Percentiles rank a stretch among this genome's conserved stretches.
Conservation (phyloP, 139 green algal species). For the Chlamydomonas schloesseri region DNA sequence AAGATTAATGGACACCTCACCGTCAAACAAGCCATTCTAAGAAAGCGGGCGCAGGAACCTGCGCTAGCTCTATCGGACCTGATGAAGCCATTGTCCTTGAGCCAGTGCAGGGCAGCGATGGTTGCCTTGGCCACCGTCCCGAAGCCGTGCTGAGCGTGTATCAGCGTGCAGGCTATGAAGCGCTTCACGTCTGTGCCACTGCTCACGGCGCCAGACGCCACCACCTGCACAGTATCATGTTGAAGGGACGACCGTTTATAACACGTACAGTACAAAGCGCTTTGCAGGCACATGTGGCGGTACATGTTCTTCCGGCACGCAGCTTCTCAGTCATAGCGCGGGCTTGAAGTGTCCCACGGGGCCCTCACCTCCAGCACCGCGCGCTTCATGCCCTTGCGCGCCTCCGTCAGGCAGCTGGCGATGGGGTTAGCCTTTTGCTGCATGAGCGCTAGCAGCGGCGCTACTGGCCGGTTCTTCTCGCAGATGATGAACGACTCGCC, state of each 20-base stretch:
- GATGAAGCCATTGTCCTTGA: conserved; percentile 70
- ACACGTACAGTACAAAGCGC: background rate
- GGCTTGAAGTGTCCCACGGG: no score
- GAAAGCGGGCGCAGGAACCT: no score
- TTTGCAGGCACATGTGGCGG: no score
- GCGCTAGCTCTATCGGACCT: no score
- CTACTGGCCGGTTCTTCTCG: conserved; percentile 6
- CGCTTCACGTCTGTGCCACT: conserved; percentile 73
- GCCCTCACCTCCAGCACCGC: conserved; percentile 79
- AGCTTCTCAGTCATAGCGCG: no score
- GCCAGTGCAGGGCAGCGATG: conserved; percentile 73
- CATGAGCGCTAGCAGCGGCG: conserved; percentile 58
- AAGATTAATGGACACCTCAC: no score
- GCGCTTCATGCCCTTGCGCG: conserved; percentile 81
- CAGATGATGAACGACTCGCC: conserved; percentile 72
- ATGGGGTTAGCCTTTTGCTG: conserved; percentile 57
- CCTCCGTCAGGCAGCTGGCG: conserved; percentile 77
- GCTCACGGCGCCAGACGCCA: conserved; percentile 75
- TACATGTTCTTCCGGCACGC: no score
- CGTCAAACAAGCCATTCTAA: no score
- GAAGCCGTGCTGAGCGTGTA: conserved; percentile 62
- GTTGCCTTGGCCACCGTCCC: conserved; percentile 60
- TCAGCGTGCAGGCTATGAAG: conserved; percentile 84
- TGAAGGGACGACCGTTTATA: no score
- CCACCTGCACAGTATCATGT: conserved; percentile 57